A percentile compares a stretch with the other conserved stretches of the same genome.
phyloP scores from a whole-genome alignment of 805 yeast species.

The Schwanniomyces pseudopolymorphus region DNA sequence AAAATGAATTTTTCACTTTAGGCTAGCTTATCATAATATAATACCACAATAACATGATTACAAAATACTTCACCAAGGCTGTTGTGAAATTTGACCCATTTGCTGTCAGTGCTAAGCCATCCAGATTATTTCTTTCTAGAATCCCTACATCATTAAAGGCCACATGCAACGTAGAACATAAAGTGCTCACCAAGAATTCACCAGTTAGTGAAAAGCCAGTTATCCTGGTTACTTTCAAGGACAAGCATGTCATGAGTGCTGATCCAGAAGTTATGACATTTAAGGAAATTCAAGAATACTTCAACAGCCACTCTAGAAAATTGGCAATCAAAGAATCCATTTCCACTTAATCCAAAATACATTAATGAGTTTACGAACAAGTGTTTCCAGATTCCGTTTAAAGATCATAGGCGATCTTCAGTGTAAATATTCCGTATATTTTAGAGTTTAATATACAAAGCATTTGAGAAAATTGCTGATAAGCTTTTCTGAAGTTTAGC shows the following conservation, averaged over 20 bases:
- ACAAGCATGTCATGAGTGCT: constrained; percentile 65
- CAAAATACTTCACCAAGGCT: constrained; percentile 82
- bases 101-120: constrained; percentile 69
- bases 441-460: constrained; percentile 1
- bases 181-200: constrained; percentile 51
- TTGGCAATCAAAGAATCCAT: constrained; percentile 74
- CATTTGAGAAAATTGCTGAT: neutral
- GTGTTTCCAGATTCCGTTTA: neutral
- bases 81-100: constrained; percentile 78
- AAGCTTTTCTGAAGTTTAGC: neutral
- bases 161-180: constrained; percentile 57
- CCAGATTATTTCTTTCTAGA: constrained; percentile 74
- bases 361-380: constrained; percentile 1
- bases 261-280: constrained; percentile 62
- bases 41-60: constrained; percentile 57
- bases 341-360: constrained; percentile 11
- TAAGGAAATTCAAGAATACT: constrained; percentile 60
- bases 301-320: constrained; percentile 82
- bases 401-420: neutral
- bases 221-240: constrained; percentile 77
- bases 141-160: constrained; percentile 75
- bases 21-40: neutral
- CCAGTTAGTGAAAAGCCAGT: constrained; percentile 46
- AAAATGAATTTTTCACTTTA: neutral
- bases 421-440: neutral